Base-by-base conservation (phyloP, 176 grass and related monocot genomes). In the Urochloa ruziziensis region DNA sequence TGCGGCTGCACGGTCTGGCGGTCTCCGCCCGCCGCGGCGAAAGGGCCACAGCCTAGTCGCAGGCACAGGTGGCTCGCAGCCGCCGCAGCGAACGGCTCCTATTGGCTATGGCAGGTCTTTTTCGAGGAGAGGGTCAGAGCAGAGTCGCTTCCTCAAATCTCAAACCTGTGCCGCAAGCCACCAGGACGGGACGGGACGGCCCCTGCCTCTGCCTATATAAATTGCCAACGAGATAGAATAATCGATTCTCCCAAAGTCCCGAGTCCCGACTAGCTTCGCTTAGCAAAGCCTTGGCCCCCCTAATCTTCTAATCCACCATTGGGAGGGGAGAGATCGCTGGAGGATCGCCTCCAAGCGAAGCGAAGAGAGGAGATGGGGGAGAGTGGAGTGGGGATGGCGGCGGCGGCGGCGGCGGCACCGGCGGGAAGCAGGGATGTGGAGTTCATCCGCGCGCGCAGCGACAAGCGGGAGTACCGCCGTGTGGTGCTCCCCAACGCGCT, bases 391-490 rank as follows among this genome's bases (percentile, higher is more conserved):
- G 63, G 44, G 33, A 19, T 29, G 51, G 63, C 34, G 33, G 19
- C 29, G 51, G 43, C 32, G 23, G 33, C 18, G 51, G 18, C 7
- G 46, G 35, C 10, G 58, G 34, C 4, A 17, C 18, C 17, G n/a
- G 15, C 23, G 69, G 90, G 40, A 54, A 70, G 17, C 81, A 47
- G 82, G 75, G 84, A 90, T 70, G 89, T 90, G 44, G 93, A 99
- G 80, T 94, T 99, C 84, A 83, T 99, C 80, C 94, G 92, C 43
- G 87, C 96, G 80, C 96, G 96, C 73, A 95, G 70, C 83, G 93
- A 98, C 84, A 92, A 92, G 83, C 86, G 96, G 63, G 91, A 94
- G 85, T 98, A 98, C 73, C 82, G 93, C 30, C 89, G 91, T 30
- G 73, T 98, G 73, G 91, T 98, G 66, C 96, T 98, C 56, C 82